phyloP scores from a whole-genome alignment of 2,329 filamentous ascomycete species.

The Fonsecaea pugnacius region DNA sequence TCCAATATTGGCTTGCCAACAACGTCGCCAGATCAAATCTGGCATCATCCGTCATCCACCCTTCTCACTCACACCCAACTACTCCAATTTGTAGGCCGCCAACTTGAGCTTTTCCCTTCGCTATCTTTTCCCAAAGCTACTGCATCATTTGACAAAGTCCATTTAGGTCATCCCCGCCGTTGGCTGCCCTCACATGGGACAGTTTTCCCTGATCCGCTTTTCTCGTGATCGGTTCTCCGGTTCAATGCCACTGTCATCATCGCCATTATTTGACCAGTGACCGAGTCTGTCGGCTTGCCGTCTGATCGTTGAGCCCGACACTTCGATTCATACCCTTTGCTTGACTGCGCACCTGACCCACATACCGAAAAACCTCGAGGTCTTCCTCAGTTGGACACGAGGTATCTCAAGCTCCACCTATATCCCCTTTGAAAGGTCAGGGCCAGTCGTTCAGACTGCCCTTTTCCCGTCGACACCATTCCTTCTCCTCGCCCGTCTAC shows the following conservation, averaged over 20 bases:
- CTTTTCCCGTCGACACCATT: conserved; percentile 75
- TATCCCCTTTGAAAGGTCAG: conserved; percentile 13
- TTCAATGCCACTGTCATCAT: conserved; percentile 13
- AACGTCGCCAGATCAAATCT: conserved; percentile 1
- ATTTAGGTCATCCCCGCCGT: neutral
- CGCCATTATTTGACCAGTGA: conserved; percentile 27
- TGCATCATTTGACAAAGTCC: conserved; percentile 18
- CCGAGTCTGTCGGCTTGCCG: conserved; percentile 15
- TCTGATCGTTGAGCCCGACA: conserved; percentile 21
- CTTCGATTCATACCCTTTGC: conserved; percentile 12
- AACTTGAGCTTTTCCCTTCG: neutral
- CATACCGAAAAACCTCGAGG: conserved; percentile 17
- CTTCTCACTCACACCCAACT: conserved; percentile 3
- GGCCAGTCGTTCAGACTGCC: conserved; percentile 79
- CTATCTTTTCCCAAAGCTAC: conserved; percentile 9
- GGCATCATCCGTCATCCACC: conserved; percentile 1
- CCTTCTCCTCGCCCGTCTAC: conserved; percentile 72
- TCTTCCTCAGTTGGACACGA: conserved; percentile 18
- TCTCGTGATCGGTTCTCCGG: conserved; percentile 20
- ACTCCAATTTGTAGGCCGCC: conserved; percentile 5
- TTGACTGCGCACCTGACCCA: conserved; percentile 26
- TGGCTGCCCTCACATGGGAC: conserved; percentile 10
- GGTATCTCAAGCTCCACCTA: conserved; percentile 15
- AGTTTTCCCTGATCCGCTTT: conserved; percentile 22
- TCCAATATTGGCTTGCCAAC: neutral